Percentiles rank a stretch among this genome's conserved stretches.
phyloP scores from a whole-genome alignment of 2,329 filamentous ascomycete genomes.

The Helotiales sp. region DNA sequence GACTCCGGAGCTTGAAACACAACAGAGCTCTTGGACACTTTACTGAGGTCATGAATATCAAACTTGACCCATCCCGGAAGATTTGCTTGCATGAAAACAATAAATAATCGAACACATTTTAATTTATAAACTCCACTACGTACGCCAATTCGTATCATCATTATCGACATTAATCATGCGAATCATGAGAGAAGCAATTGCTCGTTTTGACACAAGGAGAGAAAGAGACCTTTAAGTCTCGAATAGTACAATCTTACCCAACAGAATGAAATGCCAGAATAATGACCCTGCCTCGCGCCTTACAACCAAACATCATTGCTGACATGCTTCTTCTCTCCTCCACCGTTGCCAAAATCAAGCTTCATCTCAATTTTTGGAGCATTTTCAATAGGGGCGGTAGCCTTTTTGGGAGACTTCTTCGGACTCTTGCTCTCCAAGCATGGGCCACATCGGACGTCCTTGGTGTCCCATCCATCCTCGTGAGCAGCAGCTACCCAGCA shows the following conservation, averaged over 20 bases:
- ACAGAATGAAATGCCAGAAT: neutral
- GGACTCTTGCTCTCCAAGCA: constrained; percentile 40
- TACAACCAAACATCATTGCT: constrained; percentile 28
- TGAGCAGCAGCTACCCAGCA: constrained; percentile 87
- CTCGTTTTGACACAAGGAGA: neutral
- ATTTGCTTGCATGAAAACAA: neutral
- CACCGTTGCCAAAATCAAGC: constrained; percentile 27
- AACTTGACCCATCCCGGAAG: neutral
- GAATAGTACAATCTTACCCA: neutral
- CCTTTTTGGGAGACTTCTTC: constrained; percentile 42
- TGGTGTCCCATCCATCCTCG: constrained; percentile 86
- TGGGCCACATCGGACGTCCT: constrained; percentile 76
- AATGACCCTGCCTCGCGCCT: neutral
- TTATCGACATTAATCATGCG: constrained; percentile 19
- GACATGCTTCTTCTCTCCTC: constrained; percentile 17
- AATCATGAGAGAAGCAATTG: constrained; percentile 2
- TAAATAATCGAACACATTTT: neutral
- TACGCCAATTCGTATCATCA: constrained; percentile 15
- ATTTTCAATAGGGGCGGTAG: constrained; percentile 13
- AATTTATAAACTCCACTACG: constrained; percentile 21
- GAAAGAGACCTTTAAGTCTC: constrained; percentile 3
- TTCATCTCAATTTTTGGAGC: constrained; percentile 35
- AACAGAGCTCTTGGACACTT: no score
- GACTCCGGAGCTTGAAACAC: no score
- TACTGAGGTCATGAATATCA: no score